These are phyloP conservation scores for Cryphonectria parasitica DNA, from an alignment of 2,329 filamentous ascomycete species.

Conservation along the genomic window DNA sequence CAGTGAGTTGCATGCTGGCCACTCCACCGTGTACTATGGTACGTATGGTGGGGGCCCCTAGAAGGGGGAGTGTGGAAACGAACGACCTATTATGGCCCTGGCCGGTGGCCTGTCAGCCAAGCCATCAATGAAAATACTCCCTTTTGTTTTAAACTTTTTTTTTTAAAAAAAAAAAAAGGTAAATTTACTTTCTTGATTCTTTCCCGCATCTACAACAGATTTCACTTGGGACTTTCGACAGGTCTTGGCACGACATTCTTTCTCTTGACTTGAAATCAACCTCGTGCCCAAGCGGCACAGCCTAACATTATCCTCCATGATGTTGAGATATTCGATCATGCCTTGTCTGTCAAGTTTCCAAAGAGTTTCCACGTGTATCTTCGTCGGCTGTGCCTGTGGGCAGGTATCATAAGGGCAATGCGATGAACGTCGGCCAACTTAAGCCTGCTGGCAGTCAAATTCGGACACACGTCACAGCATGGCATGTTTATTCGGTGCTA, in stretches of 20 bases:
- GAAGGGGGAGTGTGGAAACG: background rate
- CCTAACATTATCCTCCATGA: background rate
- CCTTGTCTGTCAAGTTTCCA: background rate
- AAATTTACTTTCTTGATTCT: background rate
- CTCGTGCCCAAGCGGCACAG: background rate
- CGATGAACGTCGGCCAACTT: background rate
- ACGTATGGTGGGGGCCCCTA: conserved; percentile 1
- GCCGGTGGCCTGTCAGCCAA: background rate
- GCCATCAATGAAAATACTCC: background rate
- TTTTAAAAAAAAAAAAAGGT: background rate
- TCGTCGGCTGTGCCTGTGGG: background rate
- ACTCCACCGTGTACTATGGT: conserved; percentile 11
- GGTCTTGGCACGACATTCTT: background rate
- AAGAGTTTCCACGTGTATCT: background rate
- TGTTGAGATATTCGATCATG: background rate
- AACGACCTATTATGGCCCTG: background rate
- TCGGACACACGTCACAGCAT: background rate
- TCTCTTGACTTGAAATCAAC: background rate
- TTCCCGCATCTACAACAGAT: background rate
- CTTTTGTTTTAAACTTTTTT: background rate
- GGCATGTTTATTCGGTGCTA: background rate
- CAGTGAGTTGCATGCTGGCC: background rate
- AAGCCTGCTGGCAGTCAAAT: background rate
- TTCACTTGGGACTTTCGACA: background rate
- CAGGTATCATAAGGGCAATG: background rate